Conservation (phyloP, 176 grass and related monocot genomes). For the Canna indica region DNA sequence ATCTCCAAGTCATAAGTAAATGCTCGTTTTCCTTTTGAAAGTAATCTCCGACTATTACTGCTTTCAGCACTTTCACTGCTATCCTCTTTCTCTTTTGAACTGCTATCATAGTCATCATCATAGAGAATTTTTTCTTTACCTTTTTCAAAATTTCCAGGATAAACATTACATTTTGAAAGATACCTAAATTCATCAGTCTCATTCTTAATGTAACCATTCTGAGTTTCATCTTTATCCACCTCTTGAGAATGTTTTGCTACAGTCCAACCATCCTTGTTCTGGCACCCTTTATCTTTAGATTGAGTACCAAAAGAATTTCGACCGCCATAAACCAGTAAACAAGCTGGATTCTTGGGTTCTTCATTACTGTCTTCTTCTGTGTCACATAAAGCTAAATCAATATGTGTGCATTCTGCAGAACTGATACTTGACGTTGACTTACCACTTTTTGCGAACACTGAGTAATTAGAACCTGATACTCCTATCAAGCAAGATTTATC, state of each 20-base stretch:
- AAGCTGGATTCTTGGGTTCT: constrained; percentile 4
- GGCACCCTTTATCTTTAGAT: constrained; percentile 1
- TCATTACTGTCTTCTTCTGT: neutral
- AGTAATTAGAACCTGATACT: constrained; percentile 16
- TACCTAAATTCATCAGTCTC: constrained; percentile 4
- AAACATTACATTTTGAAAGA: neutral
- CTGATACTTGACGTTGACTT: neutral
- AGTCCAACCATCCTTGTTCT: constrained; percentile 4
- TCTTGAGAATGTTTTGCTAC: neutral
- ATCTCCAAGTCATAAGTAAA: constrained; percentile 20
- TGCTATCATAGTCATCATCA: constrained; percentile 30
- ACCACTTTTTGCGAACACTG: constrained; percentile 14
- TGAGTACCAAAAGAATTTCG: constrained; percentile 12
- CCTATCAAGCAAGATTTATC: constrained; percentile 21
- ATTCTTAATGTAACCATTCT: constrained; percentile 20
- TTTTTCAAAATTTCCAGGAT: constrained; percentile 30
- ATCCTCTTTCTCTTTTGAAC: constrained; percentile 39
- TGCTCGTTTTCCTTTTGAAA: constrained; percentile 42
- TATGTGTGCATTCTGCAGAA: neutral
- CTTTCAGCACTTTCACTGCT: constrained; percentile 88
- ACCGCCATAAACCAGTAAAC: neutral
- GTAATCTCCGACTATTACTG: constrained; percentile 30
- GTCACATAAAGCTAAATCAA: constrained; percentile 8
- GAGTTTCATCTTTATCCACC: constrained; percentile 19
- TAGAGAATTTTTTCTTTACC: constrained; percentile 68